Evolutionary conservation across 768 basidiomycete species (phyloP), one percentile per base, ranked within the genome.

Genomic region (Xerocomus potaroensis): DNA sequence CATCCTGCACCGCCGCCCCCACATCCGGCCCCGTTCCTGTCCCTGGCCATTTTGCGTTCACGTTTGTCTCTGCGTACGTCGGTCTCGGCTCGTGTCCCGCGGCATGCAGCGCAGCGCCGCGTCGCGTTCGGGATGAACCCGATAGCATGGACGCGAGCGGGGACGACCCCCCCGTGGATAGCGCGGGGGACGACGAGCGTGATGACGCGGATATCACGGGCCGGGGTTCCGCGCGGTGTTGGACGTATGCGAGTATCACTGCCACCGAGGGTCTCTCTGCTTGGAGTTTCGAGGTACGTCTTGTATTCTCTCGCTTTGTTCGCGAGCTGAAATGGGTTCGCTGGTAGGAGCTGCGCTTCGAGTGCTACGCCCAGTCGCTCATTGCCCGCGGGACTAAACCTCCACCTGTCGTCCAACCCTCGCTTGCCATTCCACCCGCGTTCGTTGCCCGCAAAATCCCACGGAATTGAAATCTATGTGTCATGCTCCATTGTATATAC

Each of bases 231-330:
- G 1, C 37, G 34, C 41, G 50, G 35, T 46, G n/a, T 18, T 54
- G 31, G 40, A 38, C 50, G 41, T 63, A 58, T 24, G 49, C 60
- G 60, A 66, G 63, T 15, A 64, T 64, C 49, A 58, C 54, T 2
- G 65, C 65, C 19, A 35, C 48, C 3, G 41, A 40, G 11, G 63
- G 65, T 8, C 58, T 65, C 0, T 15, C 42, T 0, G 49, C 43
- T 0, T 60, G 58, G 58, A 67, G 65, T 47, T 64, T 64, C 48
- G 63, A 64, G 54, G 63, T 60, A n/a, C n/a, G 50, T 33, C 7
- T 6, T 19, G 7, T 16, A n/a, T 9, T 16, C 2, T 11, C 12
- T 4, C 4, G 4, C 8, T 10, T 23, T 18, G 33, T 32, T n/a
- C n/a, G 12, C 19, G 12, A 5, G 4, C 16, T 43, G 21, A n/a